phyloP scores from a whole-genome alignment of 106 monocot genomes.

The Allium sativum region DNA sequence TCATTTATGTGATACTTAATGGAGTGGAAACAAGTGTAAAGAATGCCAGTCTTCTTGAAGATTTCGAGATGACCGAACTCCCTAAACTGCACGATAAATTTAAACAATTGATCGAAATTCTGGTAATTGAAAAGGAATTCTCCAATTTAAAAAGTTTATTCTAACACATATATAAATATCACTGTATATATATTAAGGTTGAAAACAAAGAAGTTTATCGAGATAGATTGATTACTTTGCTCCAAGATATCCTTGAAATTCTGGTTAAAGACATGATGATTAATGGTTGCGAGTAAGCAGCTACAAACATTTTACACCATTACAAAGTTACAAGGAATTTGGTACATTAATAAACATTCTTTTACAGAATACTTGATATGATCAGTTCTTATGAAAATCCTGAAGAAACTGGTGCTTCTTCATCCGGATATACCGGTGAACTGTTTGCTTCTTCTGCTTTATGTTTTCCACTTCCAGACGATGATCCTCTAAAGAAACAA shows the following conservation, averaged over 20 bases:
- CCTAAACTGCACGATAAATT: slow-evolving; percentile 39
- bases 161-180: too few relatives aligned
- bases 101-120: slow-evolving; percentile 23
- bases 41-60: slow-evolving; percentile 29
- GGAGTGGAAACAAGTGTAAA: slow-evolving; percentile 34
- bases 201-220: slow-evolving; percentile 29
- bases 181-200: slow-evolving; percentile 25
- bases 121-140: slow-evolving; percentile 23
- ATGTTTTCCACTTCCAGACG: slow-evolving; percentile 39
- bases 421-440: slow-evolving; percentile 17
- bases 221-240: slow-evolving; percentile 40
- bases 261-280: slow-evolving; percentile 51
- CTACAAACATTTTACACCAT: not conserved
- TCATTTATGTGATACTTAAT: slow-evolving; percentile 30
- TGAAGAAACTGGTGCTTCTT: slow-evolving; percentile 14
- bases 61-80: slow-evolving; percentile 41
- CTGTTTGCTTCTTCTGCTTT: slow-evolving; percentile 41
- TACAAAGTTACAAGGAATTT: not conserved
- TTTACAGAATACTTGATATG: slow-evolving; percentile 39
- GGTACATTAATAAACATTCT: not conserved
- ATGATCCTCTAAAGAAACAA: slow-evolving; percentile 33
- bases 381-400: slow-evolving; percentile 22
- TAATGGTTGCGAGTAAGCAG: slow-evolving; percentile 32
- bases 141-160: too few relatives aligned
- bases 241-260: slow-evolving; percentile 72